phyloP scores from a whole-genome alignment of 1,139 yeast genomes.

The Saccharomyces hybrid region DNA sequence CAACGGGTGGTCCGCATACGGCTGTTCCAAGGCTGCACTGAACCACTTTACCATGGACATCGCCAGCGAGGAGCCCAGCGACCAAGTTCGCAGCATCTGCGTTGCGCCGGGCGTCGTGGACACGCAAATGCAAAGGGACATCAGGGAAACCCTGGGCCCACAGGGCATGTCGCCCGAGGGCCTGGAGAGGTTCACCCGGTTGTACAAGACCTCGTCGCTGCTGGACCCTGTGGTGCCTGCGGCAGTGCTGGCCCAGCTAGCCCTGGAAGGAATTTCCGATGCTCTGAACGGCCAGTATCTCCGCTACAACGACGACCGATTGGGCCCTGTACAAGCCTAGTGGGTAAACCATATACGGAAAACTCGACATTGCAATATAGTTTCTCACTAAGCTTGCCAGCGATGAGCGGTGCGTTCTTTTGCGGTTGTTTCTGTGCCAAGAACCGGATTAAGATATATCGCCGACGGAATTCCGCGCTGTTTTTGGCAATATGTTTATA shows the following conservation, averaged over 20 bases:
- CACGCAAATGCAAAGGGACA: conserved; percentile 73
- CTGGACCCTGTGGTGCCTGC: conserved; percentile 67
- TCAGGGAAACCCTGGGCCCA: conserved; percentile 50
- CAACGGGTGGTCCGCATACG: too few relatives aligned
- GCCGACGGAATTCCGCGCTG: conserved; percentile 6
- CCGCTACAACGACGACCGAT: conserved; percentile 44
- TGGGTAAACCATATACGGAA: neutral
- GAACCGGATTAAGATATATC: neutral
- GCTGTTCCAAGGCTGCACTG: too few relatives aligned
- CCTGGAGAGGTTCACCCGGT: conserved; percentile 49
- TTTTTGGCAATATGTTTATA: conserved; percentile 33
- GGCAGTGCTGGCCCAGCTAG: conserved; percentile 55
- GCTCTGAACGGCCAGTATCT: conserved; percentile 57
- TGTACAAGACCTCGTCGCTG: conserved; percentile 49
- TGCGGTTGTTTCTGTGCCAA: neutral
- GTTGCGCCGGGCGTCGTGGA: conserved; percentile 93
- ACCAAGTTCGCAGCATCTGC: conserved; percentile 45
- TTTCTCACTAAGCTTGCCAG: neutral
- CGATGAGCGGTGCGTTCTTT: neutral
- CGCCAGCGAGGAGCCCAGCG: conserved; percentile 49
- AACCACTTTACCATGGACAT: conserved; percentile 32
- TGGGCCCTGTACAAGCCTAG: neutral
- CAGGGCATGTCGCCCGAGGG: conserved; percentile 48
- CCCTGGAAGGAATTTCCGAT: conserved; percentile 45
- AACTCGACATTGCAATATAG: neutral